Evolutionary conservation across 257 asterid genomes (phyloP), one percentile per base, ranked within the genome.

Genomic region (Lantana camara): DNA sequence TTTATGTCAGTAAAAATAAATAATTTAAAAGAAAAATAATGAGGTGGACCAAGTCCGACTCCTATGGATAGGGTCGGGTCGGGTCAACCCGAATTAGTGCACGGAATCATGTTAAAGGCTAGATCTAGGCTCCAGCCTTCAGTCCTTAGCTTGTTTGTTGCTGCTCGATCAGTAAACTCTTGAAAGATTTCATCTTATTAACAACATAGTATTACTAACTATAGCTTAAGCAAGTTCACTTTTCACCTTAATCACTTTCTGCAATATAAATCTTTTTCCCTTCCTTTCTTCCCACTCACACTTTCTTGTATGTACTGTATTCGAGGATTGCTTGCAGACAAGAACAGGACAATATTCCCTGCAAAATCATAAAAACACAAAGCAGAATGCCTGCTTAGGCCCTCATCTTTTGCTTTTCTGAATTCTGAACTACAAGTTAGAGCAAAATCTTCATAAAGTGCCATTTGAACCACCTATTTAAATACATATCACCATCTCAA

Each of bases 271-370:
- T 27, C 32, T 27, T 27, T 27, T 27, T 27, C 32, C 32, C 32
- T 27, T 27, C 10, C 4, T 57, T 35, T 40, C 49, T 57, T 58
- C 21, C 37, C 21, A 38, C 22, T 20, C 21, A 59, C 51, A 40
- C 53, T 3, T 59, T 23, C 32, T 30, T 30, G 1, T 15, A 52
- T 40, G 9, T 16, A 20, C 38, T 13, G 22, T 23, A n/a, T n/a
- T 14, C 34, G n/a, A 32, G 64, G 70, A 66, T 78, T 78, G 79
- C 80, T 78, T 78, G 77, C 53, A 56, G 56, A n/a, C 14, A 17
- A 56, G 69, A 52, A 70, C 64, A 51, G 62, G 58, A 54, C 72
- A 70, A 74, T 67, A 74, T 78, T 70, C 83, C 20, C 67, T 52
- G 17, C 48, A 15, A 29, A 29, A 49, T 2, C 4, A 30, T 35